A percentile compares a stretch with the other conserved stretches of the same genome.
Conservation (phyloP, 2,329 filamentous ascomycete species). For the Epichloe amarillans region DNA sequence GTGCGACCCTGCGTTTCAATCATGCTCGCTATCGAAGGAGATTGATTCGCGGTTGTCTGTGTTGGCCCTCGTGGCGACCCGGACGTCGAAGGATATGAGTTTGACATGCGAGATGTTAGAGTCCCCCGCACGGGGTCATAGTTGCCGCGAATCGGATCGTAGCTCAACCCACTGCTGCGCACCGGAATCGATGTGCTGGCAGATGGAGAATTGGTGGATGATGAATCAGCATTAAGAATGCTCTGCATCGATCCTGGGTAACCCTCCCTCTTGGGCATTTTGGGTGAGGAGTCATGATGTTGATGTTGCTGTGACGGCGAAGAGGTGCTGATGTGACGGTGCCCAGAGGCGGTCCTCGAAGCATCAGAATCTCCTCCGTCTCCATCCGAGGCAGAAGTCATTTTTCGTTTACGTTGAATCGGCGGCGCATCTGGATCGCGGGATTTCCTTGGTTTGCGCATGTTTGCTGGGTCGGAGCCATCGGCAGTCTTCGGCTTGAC, state of each 20-base stretch:
- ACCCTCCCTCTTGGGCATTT: constrained; percentile 37
- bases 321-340: constrained; percentile 10
- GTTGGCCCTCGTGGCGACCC: constrained; percentile 34
- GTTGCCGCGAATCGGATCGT: constrained; percentile 78
- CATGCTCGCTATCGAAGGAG: constrained; percentile 81
- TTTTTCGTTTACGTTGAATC: constrained; percentile 41
- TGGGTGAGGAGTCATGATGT: constrained; percentile 22
- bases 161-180: constrained; percentile 65
- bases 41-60: constrained; percentile 29
- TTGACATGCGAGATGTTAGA: constrained; percentile 38
- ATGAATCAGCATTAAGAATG: constrained; percentile 38
- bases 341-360: constrained; percentile 13
- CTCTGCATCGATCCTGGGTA: constrained; percentile 40
- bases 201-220: constrained; percentile 29
- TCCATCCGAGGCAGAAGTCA: constrained; percentile 24
- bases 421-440: constrained; percentile 46
- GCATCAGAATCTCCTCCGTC: constrained; percentile 19
- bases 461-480: constrained; percentile 30
- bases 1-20: constrained; percentile 44
- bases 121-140: constrained; percentile 53
- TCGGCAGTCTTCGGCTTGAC: constrained; percentile 29
- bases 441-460: constrained; percentile 41
- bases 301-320: constrained; percentile 13
- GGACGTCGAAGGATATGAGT: constrained; percentile 31
- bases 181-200: constrained; percentile 29